These are phyloP conservation scores for Pachyrhizus erosus DNA, from an alignment of 306 rosid genomes.

Conservation along the genomic window DNA sequence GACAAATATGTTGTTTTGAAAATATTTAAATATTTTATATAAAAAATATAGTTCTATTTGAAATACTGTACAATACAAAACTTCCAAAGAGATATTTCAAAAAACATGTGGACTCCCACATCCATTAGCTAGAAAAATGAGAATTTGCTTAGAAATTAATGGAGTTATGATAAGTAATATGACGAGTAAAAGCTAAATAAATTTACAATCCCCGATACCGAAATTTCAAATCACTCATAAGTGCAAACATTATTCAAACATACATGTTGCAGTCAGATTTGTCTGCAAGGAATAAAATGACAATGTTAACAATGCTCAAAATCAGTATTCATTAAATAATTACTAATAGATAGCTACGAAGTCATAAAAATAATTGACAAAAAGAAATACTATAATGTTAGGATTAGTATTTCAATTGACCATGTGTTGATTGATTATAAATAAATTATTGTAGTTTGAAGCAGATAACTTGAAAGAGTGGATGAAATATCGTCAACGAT, in stretches of 20 bases:
- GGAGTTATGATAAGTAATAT: not conserved
- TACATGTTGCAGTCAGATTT: not conserved
- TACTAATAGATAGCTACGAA: not conserved
- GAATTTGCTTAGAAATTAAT: not conserved
- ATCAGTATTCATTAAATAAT: not conserved
- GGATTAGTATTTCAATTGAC: not conserved
- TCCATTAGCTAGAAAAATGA: not conserved
- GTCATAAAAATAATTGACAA: not conserved
- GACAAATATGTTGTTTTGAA: no score
- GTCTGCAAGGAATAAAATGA: not conserved
- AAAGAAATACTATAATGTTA: not conserved
- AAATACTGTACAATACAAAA: not conserved
- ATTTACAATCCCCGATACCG: not conserved
- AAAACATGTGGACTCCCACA: not conserved
- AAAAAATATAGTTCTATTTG: no score
- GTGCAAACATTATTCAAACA: not conserved
- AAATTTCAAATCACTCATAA: not conserved
- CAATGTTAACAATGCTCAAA: not conserved
- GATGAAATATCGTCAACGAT: slow-evolving; percentile 17
- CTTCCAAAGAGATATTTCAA: not conserved
- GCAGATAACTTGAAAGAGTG: not conserved
- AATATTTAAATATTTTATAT: no score
- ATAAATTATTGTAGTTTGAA: not conserved
- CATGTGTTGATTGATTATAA: not conserved
- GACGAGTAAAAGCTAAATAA: not conserved